Evolutionary conservation across 1,139 yeast species (phyloP), one percentile per base, ranked within the genome.

Genomic region (Pichia sp.): DNA sequence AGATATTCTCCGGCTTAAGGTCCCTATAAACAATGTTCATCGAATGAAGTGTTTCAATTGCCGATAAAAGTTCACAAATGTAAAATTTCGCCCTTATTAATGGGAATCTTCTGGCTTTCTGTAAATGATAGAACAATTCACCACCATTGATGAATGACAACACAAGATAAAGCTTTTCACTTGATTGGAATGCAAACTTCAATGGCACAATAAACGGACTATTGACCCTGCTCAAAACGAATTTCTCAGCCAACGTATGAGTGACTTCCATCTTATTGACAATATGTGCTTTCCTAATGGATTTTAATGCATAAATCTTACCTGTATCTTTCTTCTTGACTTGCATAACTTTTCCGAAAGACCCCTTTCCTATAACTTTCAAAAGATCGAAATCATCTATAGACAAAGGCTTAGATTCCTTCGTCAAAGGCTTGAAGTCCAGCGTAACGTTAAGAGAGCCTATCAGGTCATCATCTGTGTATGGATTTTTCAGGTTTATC

Each of bases 151-250:
- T 90, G 68, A 92, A 95, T 31, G 96, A 90, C 50, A 95, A 75
- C 6, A 93, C 98, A 49, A 93, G 75, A 66, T 93, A 93, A 44
- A 93, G 74, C 68, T 95, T 95, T 67, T 92, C 98, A 12, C 93
- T 93, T n/a, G 92, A 83, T 73, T 93, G 99, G 77, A 95, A 93
- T 29, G 95, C 87, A 72, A 93, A 93, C 73, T 93, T 93, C 61
- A 93, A 77, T 8, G 98, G 98, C n/a, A 93, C 98, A 68, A 93
- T 90, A 69, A 95, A 95, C n/a, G 99, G 99, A 66, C 92, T 89
- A 63, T 86, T 86, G 58, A 93, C 92, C 64, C 93, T 85, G 6
- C 98, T 96, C 59, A 95, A 75, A 8, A 93, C 98, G 1, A 97
- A 92, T 62, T 97, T 81, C 72, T 93, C 99, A 0, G 98, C 98